A percentile compares a stretch with the other conserved stretches of the same genome.
Conservation (phyloP, 345 rosid genomes). For the Euphorbia tirucalli region DNA sequence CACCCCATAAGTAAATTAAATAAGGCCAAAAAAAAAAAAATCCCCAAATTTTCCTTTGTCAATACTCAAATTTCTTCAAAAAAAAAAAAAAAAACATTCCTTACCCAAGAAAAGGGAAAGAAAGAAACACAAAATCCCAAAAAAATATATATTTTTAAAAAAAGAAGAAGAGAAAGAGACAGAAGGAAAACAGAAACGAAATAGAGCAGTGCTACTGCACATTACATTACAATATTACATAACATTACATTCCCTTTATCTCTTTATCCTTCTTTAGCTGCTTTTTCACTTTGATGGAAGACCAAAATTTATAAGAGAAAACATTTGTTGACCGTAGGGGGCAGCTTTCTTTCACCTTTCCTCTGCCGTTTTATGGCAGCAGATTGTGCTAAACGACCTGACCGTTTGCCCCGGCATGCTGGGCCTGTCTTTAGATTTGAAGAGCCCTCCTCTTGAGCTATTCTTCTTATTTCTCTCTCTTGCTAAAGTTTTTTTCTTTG, state of each 20-base stretch:
- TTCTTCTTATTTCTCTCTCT: too few species aligned
- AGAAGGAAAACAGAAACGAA: slow-evolving; percentile 10
- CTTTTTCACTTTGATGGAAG: slow-evolving; percentile 40
- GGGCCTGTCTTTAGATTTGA: too few species aligned
- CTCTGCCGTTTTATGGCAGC: slow-evolving; percentile 27
- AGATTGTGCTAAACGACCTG: slow-evolving; percentile 27
- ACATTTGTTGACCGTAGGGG: slow-evolving; percentile 33
- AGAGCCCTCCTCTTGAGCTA: slow-evolving; percentile 26
- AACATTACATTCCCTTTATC: slow-evolving; percentile 27
- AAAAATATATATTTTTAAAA: too few species aligned
- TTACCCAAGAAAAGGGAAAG: slow-evolving; percentile 24
- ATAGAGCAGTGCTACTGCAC: slow-evolving; percentile 10
- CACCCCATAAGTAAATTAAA: background rate
- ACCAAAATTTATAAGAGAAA: too few species aligned
- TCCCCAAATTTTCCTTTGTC: slow-evolving; percentile 1
- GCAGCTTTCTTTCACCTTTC: slow-evolving; percentile 13
- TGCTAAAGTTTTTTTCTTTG: slow-evolving; percentile 21
- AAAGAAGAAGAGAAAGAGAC: background rate
- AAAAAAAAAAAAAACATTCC: background rate
- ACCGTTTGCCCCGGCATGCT: slow-evolving; percentile 19
- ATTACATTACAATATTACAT: too few species aligned
- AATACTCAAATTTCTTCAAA: background rate
- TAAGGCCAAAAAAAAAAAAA: too few species aligned
- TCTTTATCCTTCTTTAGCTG: slow-evolving; percentile 35
- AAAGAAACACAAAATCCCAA: slow-evolving; percentile 16